Percentiles rank a stretch among this genome's conserved stretches.
Conservation (phyloP, 768 basidiomycete species). For the Psilocybe tampanensis region DNA sequence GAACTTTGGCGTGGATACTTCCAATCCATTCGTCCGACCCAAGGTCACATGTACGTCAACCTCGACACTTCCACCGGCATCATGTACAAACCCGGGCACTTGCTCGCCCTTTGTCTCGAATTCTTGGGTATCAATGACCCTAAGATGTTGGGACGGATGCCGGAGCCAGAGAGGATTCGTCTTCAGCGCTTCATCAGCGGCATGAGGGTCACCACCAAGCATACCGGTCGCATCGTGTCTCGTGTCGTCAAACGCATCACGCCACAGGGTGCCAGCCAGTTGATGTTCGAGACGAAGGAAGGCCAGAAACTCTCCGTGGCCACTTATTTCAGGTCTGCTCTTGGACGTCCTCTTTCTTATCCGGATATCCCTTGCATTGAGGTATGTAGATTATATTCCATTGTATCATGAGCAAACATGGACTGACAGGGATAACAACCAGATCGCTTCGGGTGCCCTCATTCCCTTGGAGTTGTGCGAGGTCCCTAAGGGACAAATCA, state of each 20-base stretch:
- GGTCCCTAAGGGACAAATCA: constrained; percentile 68
- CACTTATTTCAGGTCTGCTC: constrained; percentile 52
- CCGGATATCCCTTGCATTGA: constrained; percentile 71
- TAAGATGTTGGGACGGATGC: constrained; percentile 30
- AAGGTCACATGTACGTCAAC: constrained; percentile 68
- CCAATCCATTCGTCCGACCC: constrained; percentile 73
- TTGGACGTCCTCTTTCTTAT: constrained; percentile 50
- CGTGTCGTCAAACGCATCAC: constrained; percentile 56
- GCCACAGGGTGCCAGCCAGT: constrained; percentile 48
- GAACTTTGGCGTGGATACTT: constrained; percentile 82
- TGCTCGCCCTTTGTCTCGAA: constrained; percentile 60
- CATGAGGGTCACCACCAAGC: constrained; percentile 27
- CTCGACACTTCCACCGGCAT: constrained; percentile 79
- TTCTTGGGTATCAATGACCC: constrained; percentile 35
- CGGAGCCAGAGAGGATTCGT: constrained; percentile 53
- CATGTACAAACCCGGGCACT: constrained; percentile 68
- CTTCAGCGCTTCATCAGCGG: constrained; percentile 39
- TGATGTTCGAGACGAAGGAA: constrained; percentile 49
- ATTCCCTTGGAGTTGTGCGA: constrained; percentile 71
- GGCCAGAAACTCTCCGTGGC: constrained; percentile 55
- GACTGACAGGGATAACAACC: background rate
- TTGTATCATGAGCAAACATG: too few species aligned
- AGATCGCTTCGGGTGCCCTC: constrained; percentile 68
- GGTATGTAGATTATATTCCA: constrained; percentile 40
- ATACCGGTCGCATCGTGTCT: constrained; percentile 8